Evolutionary conservation across 1,284 basidiomycete genomes (phyloP), one percentile per base, ranked within the genome.

Genomic region (Cutaneotrichosporon sp.): DNA sequence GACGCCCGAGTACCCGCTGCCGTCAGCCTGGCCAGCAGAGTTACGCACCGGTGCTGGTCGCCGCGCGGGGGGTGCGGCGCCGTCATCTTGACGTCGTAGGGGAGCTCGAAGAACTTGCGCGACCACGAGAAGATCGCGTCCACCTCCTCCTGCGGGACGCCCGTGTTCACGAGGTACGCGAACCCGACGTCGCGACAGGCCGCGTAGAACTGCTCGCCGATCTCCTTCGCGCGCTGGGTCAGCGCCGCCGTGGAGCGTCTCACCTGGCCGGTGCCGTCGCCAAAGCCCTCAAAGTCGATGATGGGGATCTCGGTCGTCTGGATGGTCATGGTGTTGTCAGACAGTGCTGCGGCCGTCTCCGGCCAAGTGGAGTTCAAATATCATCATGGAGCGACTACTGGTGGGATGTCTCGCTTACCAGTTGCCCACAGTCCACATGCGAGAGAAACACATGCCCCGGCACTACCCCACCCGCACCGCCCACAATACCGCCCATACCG

Each of bases 51-150:
- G 57, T 71, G 68, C 16, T 70, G 63, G 43, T 67, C 67, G 2
- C 85, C 86, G 13, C 82, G 83, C 2, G 80, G 75, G 7, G 85
- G 85, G 68, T 87, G 85, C 22, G 85, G 85, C 0, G 85, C 85
- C 7, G 84, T 80, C 71, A 81, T 77, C 70, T 87, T 87, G 31
- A 75, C 73, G 38, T 85, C 83, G 56, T 79, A 65, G 0, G 86
- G 82, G 5, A 82, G 80, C 1, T 78, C 78, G 64, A 87, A 87
- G 73, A 87, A 84, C 22, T 71, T 74, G 65, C 82, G 82, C 2
- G 51, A 64, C 83, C 82, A 83, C 13, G 75, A 72, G 67, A 87
- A 87, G 80, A 86, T 86, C 14, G 67, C 67, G 33, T 81, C 77
- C n/a, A 86, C 79, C 59, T 82, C 81, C 2, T 80, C 76, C 56